These are phyloP conservation scores for Fraxinus sp. DNA, from an alignment of 305 asterid genomes.

Conservation along the genomic window DNA sequence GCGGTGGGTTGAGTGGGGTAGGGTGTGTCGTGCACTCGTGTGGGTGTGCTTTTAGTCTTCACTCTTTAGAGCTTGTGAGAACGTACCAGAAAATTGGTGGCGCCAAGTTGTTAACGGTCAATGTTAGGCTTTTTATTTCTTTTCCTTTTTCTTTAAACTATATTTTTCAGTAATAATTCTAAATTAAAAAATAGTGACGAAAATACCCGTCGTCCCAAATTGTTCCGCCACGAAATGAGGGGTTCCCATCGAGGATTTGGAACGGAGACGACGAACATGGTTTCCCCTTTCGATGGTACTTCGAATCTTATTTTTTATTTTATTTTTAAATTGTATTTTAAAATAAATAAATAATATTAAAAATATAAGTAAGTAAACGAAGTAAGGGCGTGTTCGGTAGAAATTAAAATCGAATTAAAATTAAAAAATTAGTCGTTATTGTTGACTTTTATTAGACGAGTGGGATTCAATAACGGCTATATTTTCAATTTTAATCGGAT, in stretches of 20 bases:
- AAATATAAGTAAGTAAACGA: neutral
- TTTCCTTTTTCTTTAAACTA: no score
- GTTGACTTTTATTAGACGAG: no score
- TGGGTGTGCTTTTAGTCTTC: neutral
- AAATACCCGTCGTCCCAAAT: neutral
- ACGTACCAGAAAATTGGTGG: conserved; percentile 17
- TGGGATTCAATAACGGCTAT: no score
- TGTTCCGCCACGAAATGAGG: neutral
- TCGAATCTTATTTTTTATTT: no score
- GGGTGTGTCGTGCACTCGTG: neutral
- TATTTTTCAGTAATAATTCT: neutral
- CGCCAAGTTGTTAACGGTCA: conserved; percentile 8
- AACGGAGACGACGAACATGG: neutral
- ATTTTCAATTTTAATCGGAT: no score
- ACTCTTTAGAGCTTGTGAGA: neutral
- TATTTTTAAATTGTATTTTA: no score
- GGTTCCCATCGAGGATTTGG: neutral
- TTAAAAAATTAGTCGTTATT: no score
- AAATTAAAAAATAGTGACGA: neutral
- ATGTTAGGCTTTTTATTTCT: neutral
- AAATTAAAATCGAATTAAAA: no score
- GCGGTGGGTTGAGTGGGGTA: neutral
- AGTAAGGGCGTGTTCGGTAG: no score
- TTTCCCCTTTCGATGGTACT: neutral
- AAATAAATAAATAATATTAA: no score